These are phyloP conservation scores for Acacia melanoxylon DNA, from an alignment of 306 rosid genomes.

Conservation along the genomic window DNA sequence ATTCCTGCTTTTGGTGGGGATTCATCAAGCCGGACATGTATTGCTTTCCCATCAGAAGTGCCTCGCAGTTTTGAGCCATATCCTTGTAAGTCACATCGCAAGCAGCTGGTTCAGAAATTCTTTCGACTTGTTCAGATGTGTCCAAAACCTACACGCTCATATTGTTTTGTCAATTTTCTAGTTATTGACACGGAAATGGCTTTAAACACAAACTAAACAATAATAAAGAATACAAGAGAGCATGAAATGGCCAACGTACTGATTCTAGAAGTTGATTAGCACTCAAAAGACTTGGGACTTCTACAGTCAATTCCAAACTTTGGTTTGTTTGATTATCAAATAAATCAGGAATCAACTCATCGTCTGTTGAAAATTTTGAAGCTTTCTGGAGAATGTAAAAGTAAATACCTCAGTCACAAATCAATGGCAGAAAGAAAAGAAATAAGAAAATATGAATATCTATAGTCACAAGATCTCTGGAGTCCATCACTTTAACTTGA, in stretches of 20 bases:
- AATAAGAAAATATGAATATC: not conserved
- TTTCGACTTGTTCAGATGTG: slow-evolving; percentile 62
- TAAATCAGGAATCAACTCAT: slow-evolving; percentile 57
- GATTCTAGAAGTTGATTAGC: slow-evolving; percentile 89
- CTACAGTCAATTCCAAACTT: slow-evolving; percentile 38
- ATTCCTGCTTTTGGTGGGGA: slow-evolving; percentile 47
- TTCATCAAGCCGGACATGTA: slow-evolving; percentile 75
- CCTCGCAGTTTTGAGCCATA: slow-evolving; percentile 83
- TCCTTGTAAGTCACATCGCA: slow-evolving; percentile 70
- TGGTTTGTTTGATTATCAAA: slow-evolving; percentile 54
- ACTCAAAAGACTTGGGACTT: slow-evolving; percentile 55
- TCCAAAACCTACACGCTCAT: slow-evolving; percentile 62
- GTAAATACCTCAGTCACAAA: slow-evolving; percentile 26
- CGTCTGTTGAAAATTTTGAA: slow-evolving; percentile 52
- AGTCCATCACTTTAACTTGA: slow-evolving; percentile 37
- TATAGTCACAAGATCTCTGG: slow-evolving; percentile 32
- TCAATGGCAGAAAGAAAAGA: slow-evolving; percentile 10
- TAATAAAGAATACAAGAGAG: slow-evolving; percentile 27
- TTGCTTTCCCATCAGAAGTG: slow-evolving; percentile 70
- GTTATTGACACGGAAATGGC: slow-evolving; percentile 17
- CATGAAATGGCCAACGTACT: slow-evolving; percentile 53
- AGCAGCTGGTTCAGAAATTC: slow-evolving; percentile 53
- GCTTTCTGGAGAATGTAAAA: slow-evolving; percentile 47
- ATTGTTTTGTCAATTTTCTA: slow-evolving; percentile 14
- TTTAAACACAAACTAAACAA: slow-evolving; percentile 28